phyloP scores from a whole-genome alignment of 169 alveolate genomes.

The Besnoitia besnoiti region DNA sequence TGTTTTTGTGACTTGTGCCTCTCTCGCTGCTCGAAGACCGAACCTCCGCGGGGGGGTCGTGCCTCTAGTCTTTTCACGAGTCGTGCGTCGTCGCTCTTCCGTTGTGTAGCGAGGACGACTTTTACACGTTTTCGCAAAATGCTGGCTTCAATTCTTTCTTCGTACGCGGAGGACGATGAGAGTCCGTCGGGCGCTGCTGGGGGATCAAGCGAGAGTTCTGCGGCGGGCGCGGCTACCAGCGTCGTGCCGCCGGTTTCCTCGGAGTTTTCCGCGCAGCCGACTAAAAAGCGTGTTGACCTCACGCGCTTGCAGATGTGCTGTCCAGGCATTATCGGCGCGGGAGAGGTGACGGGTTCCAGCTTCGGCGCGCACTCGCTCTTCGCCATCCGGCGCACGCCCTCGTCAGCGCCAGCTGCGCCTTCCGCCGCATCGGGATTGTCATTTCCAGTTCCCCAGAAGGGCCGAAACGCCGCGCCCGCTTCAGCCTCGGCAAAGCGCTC shows the following conservation, averaged over 20 bases:
- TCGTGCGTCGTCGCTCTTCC: too few relatives aligned
- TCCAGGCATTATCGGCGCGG: conserved; percentile 1
- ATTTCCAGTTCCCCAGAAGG: background rate
- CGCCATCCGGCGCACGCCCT: background rate
- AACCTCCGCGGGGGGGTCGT: too few relatives aligned
- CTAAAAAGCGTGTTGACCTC: background rate
- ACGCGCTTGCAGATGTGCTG: conserved; percentile 26
- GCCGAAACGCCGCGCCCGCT: background rate
- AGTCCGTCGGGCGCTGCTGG: background rate
- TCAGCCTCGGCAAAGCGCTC: background rate
- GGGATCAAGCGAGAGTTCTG: too few relatives aligned
- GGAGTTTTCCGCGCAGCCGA: background rate
- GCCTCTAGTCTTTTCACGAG: too few relatives aligned
- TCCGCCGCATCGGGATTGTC: background rate
- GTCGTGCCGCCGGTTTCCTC: too few relatives aligned
- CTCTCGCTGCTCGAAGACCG: too few relatives aligned
- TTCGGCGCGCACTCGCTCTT: background rate
- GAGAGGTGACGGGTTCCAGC: background rate
- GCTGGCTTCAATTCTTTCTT: background rate
- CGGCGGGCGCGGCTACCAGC: background rate
- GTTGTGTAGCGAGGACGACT: too few relatives aligned
- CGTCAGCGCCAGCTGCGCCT: background rate
- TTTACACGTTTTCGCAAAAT: too few relatives aligned
- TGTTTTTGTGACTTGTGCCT: too few relatives aligned
- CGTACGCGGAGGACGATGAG: background rate